Evolutionary conservation across 371 early-diverging fungal species (phyloP).

Genomic region (Zychaea mexicana): DNA sequence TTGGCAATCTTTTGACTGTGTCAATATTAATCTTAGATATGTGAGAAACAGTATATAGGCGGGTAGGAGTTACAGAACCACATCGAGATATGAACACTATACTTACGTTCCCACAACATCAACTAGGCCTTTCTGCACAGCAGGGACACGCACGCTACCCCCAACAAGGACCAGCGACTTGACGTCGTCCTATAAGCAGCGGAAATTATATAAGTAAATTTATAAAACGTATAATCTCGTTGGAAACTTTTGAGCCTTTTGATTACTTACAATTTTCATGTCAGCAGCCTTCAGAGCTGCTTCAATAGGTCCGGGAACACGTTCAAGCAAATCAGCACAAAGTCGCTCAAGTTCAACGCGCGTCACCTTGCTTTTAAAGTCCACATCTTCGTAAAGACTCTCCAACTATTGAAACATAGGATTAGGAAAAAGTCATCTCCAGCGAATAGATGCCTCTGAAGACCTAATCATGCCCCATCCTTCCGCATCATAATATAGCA

Average conservation of each 20-base stretch:
- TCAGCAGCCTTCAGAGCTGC: constrained; percentile 68
- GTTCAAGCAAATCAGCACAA: constrained; percentile 66
- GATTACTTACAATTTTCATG: constrained; percentile 61
- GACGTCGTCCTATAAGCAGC: constrained; percentile 57
- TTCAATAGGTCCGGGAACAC: constrained; percentile 77
- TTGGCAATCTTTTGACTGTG: constrained; percentile 82
- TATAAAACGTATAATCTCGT: not conserved
- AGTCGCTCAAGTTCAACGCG: constrained; percentile 77
- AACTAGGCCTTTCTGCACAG: constrained; percentile 72
- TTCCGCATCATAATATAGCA: not conserved
- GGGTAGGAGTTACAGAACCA: no score
- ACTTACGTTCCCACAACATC: constrained; percentile 77
- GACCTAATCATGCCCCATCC: not conserved
- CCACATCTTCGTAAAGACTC: constrained; percentile 82
- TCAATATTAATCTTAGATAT: not conserved
- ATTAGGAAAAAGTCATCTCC: not conserved
- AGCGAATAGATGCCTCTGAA: not conserved
- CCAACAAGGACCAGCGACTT: constrained; percentile 93
- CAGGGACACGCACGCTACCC: constrained; percentile 90
- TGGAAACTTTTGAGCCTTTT: not conserved
- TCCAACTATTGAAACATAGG: constrained; percentile 66
- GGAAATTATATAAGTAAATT: no score
- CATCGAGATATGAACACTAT: not conserved
- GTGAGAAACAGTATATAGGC: not conserved
- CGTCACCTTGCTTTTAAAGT: constrained; percentile 80